These are phyloP conservation scores for Colletotrichum musicola DNA, from an alignment of 2,329 filamentous ascomycete species.

Conservation along the genomic window DNA sequence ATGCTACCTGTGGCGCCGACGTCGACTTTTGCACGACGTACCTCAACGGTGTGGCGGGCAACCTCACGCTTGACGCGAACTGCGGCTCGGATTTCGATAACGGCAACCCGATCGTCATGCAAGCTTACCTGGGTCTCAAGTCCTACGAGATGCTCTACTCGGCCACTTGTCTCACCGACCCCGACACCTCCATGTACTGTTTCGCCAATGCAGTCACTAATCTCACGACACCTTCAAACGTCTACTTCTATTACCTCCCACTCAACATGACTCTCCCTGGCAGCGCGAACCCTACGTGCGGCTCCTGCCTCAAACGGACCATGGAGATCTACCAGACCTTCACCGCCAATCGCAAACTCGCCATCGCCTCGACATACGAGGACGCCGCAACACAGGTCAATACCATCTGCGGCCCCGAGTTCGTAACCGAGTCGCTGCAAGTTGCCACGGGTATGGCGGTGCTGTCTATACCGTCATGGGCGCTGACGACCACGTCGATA, in stretches of 20 bases:
- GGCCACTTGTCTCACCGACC: slow-evolving; percentile 82
- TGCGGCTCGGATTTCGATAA: slow-evolving; percentile 79
- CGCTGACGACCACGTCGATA: slow-evolving; percentile 12
- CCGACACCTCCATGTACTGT: slow-evolving; percentile 76
- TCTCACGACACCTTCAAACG: slow-evolving; percentile 74
- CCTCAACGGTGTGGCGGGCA: slow-evolving; percentile 73
- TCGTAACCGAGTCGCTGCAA: slow-evolving; percentile 69
- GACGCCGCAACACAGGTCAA: slow-evolving; percentile 81
- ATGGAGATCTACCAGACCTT: slow-evolving; percentile 85
- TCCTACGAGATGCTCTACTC: slow-evolving; percentile 84
- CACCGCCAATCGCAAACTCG: slow-evolving; percentile 73
- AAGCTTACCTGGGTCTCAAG: slow-evolving; percentile 81
- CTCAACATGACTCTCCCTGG: slow-evolving; percentile 79
- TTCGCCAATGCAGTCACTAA: slow-evolving; percentile 90
- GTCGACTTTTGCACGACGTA: slow-evolving; percentile 73
- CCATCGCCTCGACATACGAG: slow-evolving; percentile 77
- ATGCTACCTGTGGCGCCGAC: slow-evolving; percentile 80
- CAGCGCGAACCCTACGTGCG: slow-evolving; percentile 79
- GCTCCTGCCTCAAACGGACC: slow-evolving; percentile 79
- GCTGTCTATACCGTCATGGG: slow-evolving; percentile 34
- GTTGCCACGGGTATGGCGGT: slow-evolving; percentile 45
- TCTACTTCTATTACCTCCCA: slow-evolving; percentile 88
- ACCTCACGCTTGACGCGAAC: slow-evolving; percentile 71
- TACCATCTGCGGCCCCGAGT: slow-evolving; percentile 69
- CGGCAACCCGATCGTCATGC: slow-evolving; percentile 77